Conservation (phyloP, 306 rosid species). For the Nissolia schottii region DNA sequence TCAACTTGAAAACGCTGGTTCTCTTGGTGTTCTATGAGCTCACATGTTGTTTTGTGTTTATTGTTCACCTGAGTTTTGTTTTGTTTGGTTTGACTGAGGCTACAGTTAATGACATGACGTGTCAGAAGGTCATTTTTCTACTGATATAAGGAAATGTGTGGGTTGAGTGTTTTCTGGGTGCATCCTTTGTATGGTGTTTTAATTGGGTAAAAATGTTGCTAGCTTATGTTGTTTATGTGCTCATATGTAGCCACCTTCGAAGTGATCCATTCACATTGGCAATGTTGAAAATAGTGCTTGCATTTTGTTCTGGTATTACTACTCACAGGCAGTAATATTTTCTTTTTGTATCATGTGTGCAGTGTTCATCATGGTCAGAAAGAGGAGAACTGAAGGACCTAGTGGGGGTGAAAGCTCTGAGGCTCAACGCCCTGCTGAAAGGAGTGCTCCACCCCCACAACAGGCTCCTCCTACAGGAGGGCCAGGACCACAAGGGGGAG, state of each 20-base stretch:
- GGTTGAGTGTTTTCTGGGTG: background rate
- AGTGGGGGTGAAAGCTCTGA: slow-evolving; percentile 65
- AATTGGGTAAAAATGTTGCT: background rate
- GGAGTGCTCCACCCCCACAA: slow-evolving; percentile 50
- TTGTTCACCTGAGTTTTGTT: background rate
- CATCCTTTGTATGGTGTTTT: background rate
- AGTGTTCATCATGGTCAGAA: slow-evolving; percentile 66
- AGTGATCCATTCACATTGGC: background rate
- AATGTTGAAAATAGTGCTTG: background rate
- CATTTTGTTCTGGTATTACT: background rate
- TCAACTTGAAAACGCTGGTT: background rate
- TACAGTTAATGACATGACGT: no score
- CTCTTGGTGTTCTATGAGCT: background rate
- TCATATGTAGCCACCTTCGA: background rate
- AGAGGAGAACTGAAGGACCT: slow-evolving; percentile 65
- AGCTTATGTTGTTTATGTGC: background rate
- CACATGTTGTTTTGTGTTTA: background rate
- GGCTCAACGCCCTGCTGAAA: slow-evolving; percentile 51
- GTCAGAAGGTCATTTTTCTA: no score
- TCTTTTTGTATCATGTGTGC: background rate
- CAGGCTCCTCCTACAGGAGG: slow-evolving; percentile 39
- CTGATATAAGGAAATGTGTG: no score
- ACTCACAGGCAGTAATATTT: background rate
- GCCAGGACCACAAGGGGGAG: slow-evolving; percentile 69
- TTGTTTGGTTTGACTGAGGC: no score